Percentiles rank a stretch among this genome's conserved stretches.
Evolutionary conservation across 163 green algal genomes (phyloP).

Genomic region (Volvox carteri): DNA sequence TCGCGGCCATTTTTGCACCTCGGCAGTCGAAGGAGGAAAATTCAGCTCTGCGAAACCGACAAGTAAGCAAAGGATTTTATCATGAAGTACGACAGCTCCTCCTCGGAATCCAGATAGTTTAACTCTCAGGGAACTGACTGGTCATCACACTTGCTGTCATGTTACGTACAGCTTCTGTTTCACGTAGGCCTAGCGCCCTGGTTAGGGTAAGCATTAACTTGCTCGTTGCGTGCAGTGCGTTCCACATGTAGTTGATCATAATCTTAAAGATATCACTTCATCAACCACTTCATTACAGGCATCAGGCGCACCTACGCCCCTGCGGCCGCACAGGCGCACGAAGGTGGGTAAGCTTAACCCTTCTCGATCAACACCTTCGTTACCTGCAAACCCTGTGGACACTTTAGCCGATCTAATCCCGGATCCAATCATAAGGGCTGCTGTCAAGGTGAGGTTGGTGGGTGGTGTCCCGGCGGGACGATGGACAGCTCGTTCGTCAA

Average conservation of each 20-base stretch:
- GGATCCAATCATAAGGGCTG: conserved; percentile 34
- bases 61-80: neutral
- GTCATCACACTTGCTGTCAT: too few species aligned
- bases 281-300: conserved; percentile 23
- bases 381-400: neutral
- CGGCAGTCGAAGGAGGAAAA: neutral
- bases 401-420: conserved; percentile 1
- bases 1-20: conserved; percentile 31
- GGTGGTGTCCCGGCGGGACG: neutral
- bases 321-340: neutral
- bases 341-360: neutral
- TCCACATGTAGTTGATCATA: too few species aligned
- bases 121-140: too few species aligned
- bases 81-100: neutral
- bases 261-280: too few species aligned
- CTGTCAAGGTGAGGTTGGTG: conserved; percentile 50
- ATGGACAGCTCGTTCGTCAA: neutral
- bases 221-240: neutral
- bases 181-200: neutral
- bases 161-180: neutral
- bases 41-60: too few species aligned
- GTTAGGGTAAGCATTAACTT: neutral
- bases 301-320: conserved; percentile 16
- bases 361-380: neutral
- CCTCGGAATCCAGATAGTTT: conserved; percentile 1